Conservation (phyloP, 352 stramenopile species). For the Blastocystis sp. region DNA sequence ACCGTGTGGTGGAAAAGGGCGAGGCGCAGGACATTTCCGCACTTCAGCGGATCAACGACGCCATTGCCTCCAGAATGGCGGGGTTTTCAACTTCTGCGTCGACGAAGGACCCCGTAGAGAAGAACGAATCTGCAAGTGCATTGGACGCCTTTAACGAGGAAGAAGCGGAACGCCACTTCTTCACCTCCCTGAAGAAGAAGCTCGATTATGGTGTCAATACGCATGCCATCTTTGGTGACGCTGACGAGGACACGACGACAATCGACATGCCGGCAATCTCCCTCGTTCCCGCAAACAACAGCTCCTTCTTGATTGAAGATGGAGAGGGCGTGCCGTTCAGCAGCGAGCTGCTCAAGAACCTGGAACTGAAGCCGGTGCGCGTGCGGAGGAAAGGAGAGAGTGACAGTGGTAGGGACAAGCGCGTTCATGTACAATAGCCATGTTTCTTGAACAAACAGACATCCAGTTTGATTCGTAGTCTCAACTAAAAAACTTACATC, state of each 20-base stretch:
- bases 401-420: not conserved
- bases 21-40: not conserved
- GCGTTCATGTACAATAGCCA: not conserved
- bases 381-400: not conserved
- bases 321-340: not conserved
- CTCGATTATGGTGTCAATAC: not conserved
- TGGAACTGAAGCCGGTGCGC: not conserved
- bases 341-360: not conserved
- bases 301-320: not conserved
- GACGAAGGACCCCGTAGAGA: not conserved
- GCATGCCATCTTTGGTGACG: not conserved
- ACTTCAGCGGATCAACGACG: conserved; percentile 38
- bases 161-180: not conserved
- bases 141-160: not conserved
- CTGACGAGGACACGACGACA: not conserved
- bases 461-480: not conserved
- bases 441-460: conserved; percentile 27
- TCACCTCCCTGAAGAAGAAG: not conserved
- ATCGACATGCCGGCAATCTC: not conserved
- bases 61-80: not conserved
- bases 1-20: not conserved
- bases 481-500: conserved; percentile 42
- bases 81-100: not conserved
- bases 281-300: not conserved
- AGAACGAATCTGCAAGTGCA: not conserved